A percentile compares a stretch with the other conserved stretches of the same genome.
phyloP scores from a whole-genome alignment of 2,329 filamentous ascomycete genomes.

The Talaromyces sp. region DNA sequence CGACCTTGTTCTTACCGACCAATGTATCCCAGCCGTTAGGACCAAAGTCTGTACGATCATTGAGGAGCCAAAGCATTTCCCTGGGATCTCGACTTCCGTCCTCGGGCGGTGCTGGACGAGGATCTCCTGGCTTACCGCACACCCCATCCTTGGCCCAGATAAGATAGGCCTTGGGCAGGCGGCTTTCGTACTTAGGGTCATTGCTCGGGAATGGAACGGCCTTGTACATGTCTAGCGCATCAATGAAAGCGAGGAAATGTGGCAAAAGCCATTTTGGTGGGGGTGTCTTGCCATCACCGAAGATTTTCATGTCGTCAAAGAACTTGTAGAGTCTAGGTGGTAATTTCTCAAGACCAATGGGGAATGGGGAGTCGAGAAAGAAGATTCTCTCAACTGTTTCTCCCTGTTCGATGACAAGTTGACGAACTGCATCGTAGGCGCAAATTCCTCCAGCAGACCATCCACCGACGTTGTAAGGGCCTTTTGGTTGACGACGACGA shows the following conservation, averaged over 20 bases:
- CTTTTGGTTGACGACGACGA: constrained; percentile 46
- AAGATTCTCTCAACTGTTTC: constrained; percentile 60
- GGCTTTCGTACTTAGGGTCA: constrained; percentile 29
- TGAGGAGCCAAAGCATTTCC: constrained; percentile 50
- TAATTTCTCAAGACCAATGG: constrained; percentile 65
- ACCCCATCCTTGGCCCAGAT: constrained; percentile 51
- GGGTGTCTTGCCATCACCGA: constrained; percentile 44
- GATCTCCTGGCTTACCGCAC: constrained; percentile 42
- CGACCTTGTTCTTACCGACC: constrained; percentile 37
- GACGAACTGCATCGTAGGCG: constrained; percentile 63
- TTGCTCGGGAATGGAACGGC: constrained; percentile 31
- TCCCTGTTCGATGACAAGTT: constrained; percentile 54
- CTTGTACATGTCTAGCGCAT: constrained; percentile 47
- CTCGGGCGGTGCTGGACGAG: constrained; percentile 38
- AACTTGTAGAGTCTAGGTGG: constrained; percentile 54
- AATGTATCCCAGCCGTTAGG: constrained; percentile 49
- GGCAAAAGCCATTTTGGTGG: constrained; percentile 50
- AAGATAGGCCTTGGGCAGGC: constrained; percentile 42
- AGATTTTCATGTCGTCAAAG: constrained; percentile 48
- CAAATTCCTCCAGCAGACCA: constrained; percentile 77
- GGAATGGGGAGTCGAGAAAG: constrained; percentile 65
- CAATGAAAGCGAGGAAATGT: constrained; percentile 52
- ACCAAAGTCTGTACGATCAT: constrained; percentile 48
- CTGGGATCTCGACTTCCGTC: constrained; percentile 43
- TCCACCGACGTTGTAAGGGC: constrained; percentile 64